Percentiles rank a stretch among this genome's conserved stretches.
Conservation (phyloP, 257 asterid species). For the Ilex asprella region DNA sequence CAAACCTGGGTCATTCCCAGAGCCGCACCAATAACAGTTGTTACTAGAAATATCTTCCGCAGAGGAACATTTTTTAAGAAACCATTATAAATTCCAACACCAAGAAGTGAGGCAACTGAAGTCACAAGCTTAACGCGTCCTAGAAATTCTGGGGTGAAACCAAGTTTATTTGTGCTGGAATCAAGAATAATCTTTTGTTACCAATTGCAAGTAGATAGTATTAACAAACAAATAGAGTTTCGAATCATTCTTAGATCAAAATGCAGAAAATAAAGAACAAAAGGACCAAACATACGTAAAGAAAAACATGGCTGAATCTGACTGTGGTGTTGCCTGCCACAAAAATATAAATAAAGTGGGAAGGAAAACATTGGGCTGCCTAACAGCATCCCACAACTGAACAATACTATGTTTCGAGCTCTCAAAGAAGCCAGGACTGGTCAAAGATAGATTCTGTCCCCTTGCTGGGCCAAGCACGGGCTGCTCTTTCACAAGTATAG, state of each 20-base stretch:
- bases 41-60: slow-evolving; percentile 68
- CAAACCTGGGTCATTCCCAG: slow-evolving; percentile 93
- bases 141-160: slow-evolving; percentile 91
- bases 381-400: slow-evolving; percentile 72
- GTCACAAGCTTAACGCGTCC: slow-evolving; percentile 98
- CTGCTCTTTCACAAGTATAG: slow-evolving; percentile 87
- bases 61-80: slow-evolving; percentile 73
- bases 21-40: slow-evolving; percentile 66
- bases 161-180: slow-evolving; percentile 78
- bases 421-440: slow-evolving; percentile 40
- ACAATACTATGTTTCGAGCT: slow-evolving; percentile 44
- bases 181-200: slow-evolving; percentile 15
- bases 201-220: slow-evolving; percentile 6
- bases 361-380: slow-evolving; percentile 71
- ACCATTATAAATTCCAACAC: slow-evolving; percentile 89
- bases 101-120: slow-evolving; percentile 80
- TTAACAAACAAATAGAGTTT: too few relatives aligned
- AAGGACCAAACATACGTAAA: slow-evolving; percentile 60
- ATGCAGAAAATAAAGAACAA: background rate
- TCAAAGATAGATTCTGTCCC: slow-evolving; percentile 33
- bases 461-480: slow-evolving; percentile 33
- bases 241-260: too few relatives aligned
- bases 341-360: slow-evolving; percentile 90
- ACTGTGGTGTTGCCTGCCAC: slow-evolving; percentile 97
- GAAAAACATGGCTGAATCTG: slow-evolving; percentile 96